Base-by-base conservation (phyloP, 805 yeast species). In the Candida peoriensis region DNA sequence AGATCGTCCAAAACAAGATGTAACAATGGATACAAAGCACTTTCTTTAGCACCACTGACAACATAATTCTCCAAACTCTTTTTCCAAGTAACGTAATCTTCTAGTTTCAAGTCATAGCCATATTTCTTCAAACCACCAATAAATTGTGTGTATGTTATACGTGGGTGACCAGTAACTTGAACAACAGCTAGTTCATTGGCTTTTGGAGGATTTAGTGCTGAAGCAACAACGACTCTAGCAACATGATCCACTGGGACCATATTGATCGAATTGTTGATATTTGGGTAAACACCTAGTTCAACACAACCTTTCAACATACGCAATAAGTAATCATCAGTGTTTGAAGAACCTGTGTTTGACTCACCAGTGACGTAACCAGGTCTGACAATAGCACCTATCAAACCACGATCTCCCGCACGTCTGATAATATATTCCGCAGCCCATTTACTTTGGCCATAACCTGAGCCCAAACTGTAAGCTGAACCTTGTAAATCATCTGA, bases 211-310 rank as follows among this genome's bases (percentile, higher is more conserved):
- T 76, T 76, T 43, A 93, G 68, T 0, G 96, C 81, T 19, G 93
- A 64, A 2, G 97, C 86, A 33, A 80, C 85, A 18, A 81, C 84
- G 17, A 88, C 85, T 30, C 95, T 74, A 1, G 99, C 97, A 46
- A 93, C 98, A 54, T 93, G 98, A 51, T 94, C 97, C 28, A 93
- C 98, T 4, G 98, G 98, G 16, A 87, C 97, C 83, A 89, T 87
- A 61, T 93, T 93, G 24, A 90, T 95, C 30, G 79, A 75, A 67
- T 93, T 93, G 46, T 75, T 60, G 46, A 93, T 88, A 52, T 82
- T 83, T 22, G 99, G 98, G 48, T 75, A 81, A 32, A 70, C 66
- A 9, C 96, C 95, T 39, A 94, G 63, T 61, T 93, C 95, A 34
- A 80, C 79, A 61, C 94, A 81, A 21, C 99, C 97, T 68, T 93